Evolutionary conservation across 2,329 filamentous ascomycete species (phyloP), one percentile per base, ranked within the genome.

Genomic region (Microascus cirrosus): DNA sequence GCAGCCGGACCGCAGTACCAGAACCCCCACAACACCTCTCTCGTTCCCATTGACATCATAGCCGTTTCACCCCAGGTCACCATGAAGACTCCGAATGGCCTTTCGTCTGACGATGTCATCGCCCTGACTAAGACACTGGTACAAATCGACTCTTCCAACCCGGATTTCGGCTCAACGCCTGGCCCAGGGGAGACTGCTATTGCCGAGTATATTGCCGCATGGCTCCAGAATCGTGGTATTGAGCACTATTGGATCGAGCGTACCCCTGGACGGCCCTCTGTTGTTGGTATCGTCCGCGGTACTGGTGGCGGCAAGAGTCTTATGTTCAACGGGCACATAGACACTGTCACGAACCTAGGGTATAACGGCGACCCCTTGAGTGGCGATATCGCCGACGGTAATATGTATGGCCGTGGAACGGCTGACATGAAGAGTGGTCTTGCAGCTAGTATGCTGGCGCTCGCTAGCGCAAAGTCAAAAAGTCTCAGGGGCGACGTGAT

Each of bases 261-360:
- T 1, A 70, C 66, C 0, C 63, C 68, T 2, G 76, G 77, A 0
- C 70, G 78, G 0, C 78, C 79, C 1, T 82, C 78, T 0, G 68
- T 82, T 0, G 68, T 82, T 2, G 78, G 75, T 0, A 66, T 80
- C 1, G 67, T 73, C 1, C 71, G 73, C 2, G 79, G 79, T 1
- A 68, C 66, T 0, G 77, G 77, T 0, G 71, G 68, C 0, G 78
- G 77, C 5, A 75, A 75, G 59, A 75, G 67, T 1, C 63, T 81
- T 3, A 79, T 81, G 73, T 67, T 81, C 50, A 80, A 81, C 25
- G 77, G 78, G 0, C 78, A 81, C 60, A 71, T 76, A 0, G 78
- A 82, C 57, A 81, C 78, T 0, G 78, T 81, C 5, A 80, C 73
- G 5, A 62, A 75, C 0, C 62, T 68, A 4, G 76, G 75, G 2